Evolutionary conservation across 768 basidiomycete species (phyloP).

Genomic region (Kwoniella dejecticola): DNA sequence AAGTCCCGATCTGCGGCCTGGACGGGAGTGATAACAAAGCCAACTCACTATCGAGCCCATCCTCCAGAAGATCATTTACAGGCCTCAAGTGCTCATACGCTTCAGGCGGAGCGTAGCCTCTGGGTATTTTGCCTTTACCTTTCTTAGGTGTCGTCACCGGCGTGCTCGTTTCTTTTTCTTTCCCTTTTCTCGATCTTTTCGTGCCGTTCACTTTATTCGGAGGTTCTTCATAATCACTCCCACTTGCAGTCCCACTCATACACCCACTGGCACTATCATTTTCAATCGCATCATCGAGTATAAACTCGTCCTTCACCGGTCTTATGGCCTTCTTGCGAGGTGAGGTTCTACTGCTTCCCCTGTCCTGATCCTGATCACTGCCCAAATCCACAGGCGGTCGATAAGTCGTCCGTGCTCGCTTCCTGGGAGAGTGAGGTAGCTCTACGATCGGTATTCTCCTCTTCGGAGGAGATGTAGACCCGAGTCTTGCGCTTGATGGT

Average conservation of each 20-base stretch:
- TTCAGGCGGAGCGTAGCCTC: slow-evolving; percentile 62
- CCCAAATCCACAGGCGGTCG: background rate
- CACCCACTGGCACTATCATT: too few relatives aligned
- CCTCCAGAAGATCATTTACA: slow-evolving; percentile 62
- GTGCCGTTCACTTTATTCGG: too few relatives aligned
- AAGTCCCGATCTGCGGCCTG: background rate
- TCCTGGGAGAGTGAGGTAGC: background rate
- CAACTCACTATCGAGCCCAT: slow-evolving; percentile 64
- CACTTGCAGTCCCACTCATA: too few relatives aligned
- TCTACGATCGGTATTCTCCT: background rate
- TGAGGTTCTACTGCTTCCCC: too few relatives aligned
- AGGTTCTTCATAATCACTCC: background rate
- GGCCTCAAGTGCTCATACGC: slow-evolving; percentile 61
- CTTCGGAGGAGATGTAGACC: background rate
- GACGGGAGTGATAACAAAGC: background rate
- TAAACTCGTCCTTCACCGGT: too few relatives aligned
- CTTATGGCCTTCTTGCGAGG: too few relatives aligned
- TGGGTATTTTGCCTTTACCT: slow-evolving; percentile 37
- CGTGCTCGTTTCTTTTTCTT: background rate
- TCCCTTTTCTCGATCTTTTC: background rate
- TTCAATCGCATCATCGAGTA: too few relatives aligned
- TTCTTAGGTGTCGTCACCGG: background rate
- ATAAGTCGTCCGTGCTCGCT: background rate
- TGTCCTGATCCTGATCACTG: background rate
- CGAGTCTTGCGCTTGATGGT: too few relatives aligned